Base-by-base conservation (phyloP, 1,284 basidiomycete species). In the Megacollybia platyphylla region DNA sequence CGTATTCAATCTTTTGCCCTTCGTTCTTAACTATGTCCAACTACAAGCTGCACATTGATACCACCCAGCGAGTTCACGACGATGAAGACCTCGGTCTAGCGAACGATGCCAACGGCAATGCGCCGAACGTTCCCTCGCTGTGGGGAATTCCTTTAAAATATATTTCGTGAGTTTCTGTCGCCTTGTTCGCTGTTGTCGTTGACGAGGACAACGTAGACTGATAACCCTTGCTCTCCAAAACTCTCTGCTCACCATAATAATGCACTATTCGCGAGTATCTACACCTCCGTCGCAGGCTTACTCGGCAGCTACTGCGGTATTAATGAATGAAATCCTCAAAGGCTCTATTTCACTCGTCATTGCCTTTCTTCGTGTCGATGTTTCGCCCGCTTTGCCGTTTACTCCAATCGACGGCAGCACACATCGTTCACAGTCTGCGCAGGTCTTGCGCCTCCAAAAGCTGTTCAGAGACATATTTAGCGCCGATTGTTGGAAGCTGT, bases 171-270 rank as follows among this genome's bases (percentile, higher is more conserved):
- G 80, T 79, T 35, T 36, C 32, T 36, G 32, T 40, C 43, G 43
- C 44, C 41, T 30, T 17, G 6, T 37, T 34, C 40, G 24, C 17
- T 18, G 26, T 32, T 6, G 11, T 34, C 31, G 31, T 34, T 34
- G 48, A 28, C 7, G 9, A 34, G 2, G 18, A 13, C 40, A 32
- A 28, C 30, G 44, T 54, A 92, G 89, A 38, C 76, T 97, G 46
- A 73, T 93, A 53, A 92, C 88, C 11, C 73, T 97, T 57, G 91
- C 93, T 39, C 73, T 94, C 42, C 92, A 97, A 67, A 97, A 97
- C 64, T 89, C 88, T 10, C 67, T 80, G 45, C 61, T 96, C 46
- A 85, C 89, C 35, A 79, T 96, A 57, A 84, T 96, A 58, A 91
- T 96, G 87, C 88, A 93, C 67, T 90, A 92, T 62, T 93, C 90